phyloP scores from a whole-genome alignment of 2,329 filamentous ascomycete genomes.

The Ceratocystis ficicola region DNA sequence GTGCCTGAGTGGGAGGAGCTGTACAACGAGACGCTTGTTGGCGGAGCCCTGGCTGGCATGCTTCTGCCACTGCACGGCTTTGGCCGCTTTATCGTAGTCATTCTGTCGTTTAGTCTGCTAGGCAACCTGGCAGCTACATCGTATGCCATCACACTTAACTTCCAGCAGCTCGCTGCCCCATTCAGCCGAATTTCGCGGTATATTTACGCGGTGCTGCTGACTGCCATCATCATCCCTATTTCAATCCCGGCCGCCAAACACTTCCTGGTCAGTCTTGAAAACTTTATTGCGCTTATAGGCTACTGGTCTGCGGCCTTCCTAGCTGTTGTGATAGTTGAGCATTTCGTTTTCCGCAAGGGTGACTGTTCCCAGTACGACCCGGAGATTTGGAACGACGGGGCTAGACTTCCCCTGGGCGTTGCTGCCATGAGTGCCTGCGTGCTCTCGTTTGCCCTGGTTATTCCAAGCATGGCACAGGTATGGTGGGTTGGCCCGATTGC shows the following conservation, averaged over 20 bases:
- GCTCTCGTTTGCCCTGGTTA: constrained; percentile 39
- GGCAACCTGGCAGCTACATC: constrained; percentile 49
- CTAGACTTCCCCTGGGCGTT: constrained; percentile 35
- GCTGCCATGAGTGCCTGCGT: constrained; percentile 38
- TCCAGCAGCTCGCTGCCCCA: constrained; percentile 48
- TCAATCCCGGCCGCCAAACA: constrained; percentile 42
- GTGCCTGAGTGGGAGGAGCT: constrained; percentile 42
- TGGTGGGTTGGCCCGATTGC: constrained; percentile 53
- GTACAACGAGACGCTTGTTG: constrained; percentile 42
- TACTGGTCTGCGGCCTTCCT: constrained; percentile 48
- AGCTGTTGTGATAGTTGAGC: constrained; percentile 38
- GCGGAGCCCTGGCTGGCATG: constrained; percentile 50
- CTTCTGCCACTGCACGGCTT: constrained; percentile 46
- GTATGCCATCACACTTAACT: constrained; percentile 52
- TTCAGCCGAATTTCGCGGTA: constrained; percentile 45
- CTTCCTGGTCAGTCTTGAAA: constrained; percentile 47
- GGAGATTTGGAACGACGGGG: constrained; percentile 37
- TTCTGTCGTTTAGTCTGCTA: constrained; percentile 45
- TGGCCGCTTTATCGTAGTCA: constrained; percentile 48
- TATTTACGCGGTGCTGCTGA: constrained; percentile 45
- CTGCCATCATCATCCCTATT: constrained; percentile 47
- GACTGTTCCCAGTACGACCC: constrained; percentile 37
- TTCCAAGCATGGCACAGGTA: constrained; percentile 48
- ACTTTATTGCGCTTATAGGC: constrained; percentile 45
- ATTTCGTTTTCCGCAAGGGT: constrained; percentile 37